These are phyloP conservation scores for Diaporthe citrichinensis DNA, from an alignment of 2,329 filamentous ascomycete species.

Conservation along the genomic window DNA sequence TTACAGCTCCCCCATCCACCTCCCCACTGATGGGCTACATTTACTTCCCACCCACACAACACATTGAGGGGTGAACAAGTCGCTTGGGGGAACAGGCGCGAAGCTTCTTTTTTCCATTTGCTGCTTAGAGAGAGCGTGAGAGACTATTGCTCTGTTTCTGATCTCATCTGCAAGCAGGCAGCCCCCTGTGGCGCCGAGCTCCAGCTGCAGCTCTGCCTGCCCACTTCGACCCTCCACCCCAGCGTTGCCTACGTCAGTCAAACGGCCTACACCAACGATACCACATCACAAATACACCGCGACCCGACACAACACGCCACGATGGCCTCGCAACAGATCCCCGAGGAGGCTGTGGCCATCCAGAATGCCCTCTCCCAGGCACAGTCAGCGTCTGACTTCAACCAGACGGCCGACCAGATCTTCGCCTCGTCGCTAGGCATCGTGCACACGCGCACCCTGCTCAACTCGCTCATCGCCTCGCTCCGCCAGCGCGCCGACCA, in stretches of 20 bases:
- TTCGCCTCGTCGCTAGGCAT: conserved; percentile 80
- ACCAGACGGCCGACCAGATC: conserved; percentile 76
- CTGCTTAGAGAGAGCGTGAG: not conserved
- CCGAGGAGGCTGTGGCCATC: conserved; percentile 37
- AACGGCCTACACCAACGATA: not conserved
- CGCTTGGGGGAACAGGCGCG: not conserved
- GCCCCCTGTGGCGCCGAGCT: not conserved
- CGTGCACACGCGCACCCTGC: conserved; percentile 80
- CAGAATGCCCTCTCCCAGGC: conserved; percentile 36
- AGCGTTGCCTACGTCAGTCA: not conserved
- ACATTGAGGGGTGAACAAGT: too few species aligned
- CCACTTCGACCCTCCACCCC: not conserved
- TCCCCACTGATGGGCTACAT: not conserved
- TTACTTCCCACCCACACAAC: too few species aligned
- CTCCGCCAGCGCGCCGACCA: conserved; percentile 73
- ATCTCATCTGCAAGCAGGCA: not conserved
- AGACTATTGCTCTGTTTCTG: not conserved
- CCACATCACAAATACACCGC: not conserved
- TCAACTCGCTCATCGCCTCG: conserved; percentile 74
- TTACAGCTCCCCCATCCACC: not conserved
- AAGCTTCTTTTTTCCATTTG: not conserved
- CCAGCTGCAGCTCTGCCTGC: not conserved
- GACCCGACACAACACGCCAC: not conserved
- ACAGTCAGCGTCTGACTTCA: conserved; percentile 67
- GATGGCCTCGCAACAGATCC: conserved; percentile 39